A percentile compares a stretch with the other conserved stretches of the same genome.
Conservation (phyloP, 169 alveolate species). For the Eimeria falciformis region DNA sequence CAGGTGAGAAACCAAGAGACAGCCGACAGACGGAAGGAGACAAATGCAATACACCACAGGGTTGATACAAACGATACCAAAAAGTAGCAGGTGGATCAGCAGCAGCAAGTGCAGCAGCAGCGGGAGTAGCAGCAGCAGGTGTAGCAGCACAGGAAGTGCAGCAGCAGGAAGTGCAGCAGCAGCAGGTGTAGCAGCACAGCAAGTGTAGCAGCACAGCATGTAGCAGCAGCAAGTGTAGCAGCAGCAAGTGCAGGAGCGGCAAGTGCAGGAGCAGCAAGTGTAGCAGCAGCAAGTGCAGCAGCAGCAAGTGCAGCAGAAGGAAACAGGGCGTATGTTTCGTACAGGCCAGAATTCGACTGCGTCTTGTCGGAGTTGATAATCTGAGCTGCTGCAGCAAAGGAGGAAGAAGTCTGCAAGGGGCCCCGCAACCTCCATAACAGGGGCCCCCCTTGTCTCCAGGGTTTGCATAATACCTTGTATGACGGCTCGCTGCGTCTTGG, state of each 20-base stretch:
- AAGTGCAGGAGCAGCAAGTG: background rate
- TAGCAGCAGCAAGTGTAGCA: background rate
- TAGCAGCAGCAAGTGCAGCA: slow-evolving; percentile 8
- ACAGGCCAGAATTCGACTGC: slow-evolving; percentile 89
- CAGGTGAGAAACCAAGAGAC: background rate
- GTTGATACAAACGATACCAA: no score
- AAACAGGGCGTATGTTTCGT: background rate
- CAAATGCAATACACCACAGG: background rate
- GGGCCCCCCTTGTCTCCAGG: slow-evolving; percentile 36
- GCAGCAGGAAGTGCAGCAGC: background rate
- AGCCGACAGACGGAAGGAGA: background rate
- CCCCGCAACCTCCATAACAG: background rate
- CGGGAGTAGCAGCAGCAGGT: background rate
- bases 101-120: background rate
- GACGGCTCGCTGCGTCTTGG: background rate
- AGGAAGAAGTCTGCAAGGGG: slow-evolving; percentile 84
- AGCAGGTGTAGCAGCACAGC: slow-evolving; percentile 8
- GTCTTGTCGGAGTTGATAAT: slow-evolving; percentile 87
- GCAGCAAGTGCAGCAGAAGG: background rate
- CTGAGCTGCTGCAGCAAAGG: slow-evolving; percentile 84
- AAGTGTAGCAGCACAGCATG: background rate
- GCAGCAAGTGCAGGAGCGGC: slow-evolving; percentile 15
- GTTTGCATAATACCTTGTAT: background rate
- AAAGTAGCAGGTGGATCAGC: no score
- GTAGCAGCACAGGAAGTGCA: background rate